Conservation (phyloP, 106 monocot genomes). For the Apostasia shenzhenica region DNA sequence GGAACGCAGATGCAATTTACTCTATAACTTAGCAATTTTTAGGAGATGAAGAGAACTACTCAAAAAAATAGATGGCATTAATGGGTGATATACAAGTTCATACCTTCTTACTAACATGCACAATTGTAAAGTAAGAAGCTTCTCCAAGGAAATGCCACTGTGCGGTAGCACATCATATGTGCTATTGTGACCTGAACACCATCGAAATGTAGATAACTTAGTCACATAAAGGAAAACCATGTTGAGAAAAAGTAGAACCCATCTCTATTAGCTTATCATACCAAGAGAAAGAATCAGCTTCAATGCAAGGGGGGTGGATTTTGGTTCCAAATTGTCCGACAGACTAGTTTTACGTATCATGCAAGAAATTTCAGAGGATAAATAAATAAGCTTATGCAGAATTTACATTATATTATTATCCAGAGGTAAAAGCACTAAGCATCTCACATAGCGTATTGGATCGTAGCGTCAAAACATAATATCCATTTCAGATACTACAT, state of each 20-base stretch:
- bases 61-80: neutral
- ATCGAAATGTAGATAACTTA: slow-evolving; percentile 16
- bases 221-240: slow-evolving; percentile 51
- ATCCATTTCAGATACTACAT: slow-evolving; percentile 69
- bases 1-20: too few species aligned
- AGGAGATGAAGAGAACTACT: neutral
- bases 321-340: slow-evolving; percentile 54
- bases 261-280: slow-evolving; percentile 54
- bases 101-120: neutral
- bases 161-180: slow-evolving; percentile 18
- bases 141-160: too few species aligned
- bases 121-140: neutral
- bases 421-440: neutral
- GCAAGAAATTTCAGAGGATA: neutral
- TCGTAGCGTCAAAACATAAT: slow-evolving; percentile 42
- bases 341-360: slow-evolving; percentile 1
- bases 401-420: neutral
- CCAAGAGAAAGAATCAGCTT: slow-evolving; percentile 35
- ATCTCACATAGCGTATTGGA: slow-evolving; percentile 39
- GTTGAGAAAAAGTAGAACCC: slow-evolving; percentile 58
- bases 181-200: slow-evolving; percentile 18
- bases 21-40: too few species aligned
- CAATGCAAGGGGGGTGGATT: slow-evolving; percentile 21
- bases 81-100: neutral
- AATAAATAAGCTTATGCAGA: neutral